Evolutionary conservation across 495 filamentous ascomycete species (phyloP), one percentile per base, ranked within the genome.

Genomic region (Bryoglossum gracile): DNA sequence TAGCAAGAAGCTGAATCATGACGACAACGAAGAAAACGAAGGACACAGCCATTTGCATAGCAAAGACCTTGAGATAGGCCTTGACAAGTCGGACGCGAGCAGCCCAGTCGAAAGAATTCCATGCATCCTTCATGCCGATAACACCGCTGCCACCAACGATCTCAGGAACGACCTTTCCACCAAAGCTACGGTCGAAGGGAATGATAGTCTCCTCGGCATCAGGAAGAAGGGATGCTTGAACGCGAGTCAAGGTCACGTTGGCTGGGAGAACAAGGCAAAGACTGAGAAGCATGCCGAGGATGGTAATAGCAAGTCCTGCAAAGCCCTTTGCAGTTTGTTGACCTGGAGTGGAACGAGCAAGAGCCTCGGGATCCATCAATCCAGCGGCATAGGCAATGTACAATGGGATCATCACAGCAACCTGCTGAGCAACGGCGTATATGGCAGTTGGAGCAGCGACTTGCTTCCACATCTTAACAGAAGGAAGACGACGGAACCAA

Each of bases 131-230:
- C 55, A 86, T 73, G 32, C 77, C 69, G 35, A 84, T 64, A 34
- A 63, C 64, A 55, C 81, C 79, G 46, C 62, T 70, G 19, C 83
- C 83, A 46, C 82, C 83, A 16, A 80, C 56, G 50, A 80, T 72
- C 34, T 71, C 71, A 19, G 78, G 75, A 22, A 65, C 60, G 16
- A 79, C 71, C 56, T 76, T 78, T 11, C 77, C 68, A 36, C 72
- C 78, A 50, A 86, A 86, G 38, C 71, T 77, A 40, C 82, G 77
- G 66, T 89, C 85, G 44, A 88, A 87, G n/a, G 81, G 78, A 37
- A 89, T 80, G 50, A 89, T 85, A 3, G 78, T 73, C 62, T 88
- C 80, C 38, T 86, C 67, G 21, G 77, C 71, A 47, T 86, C 82
- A 0, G 82, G 71, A 0, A 89, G 75, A 61, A 86, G 74, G 3